These are phyloP conservation scores for Inga laurina DNA, from an alignment of 306 rosid species.

Conservation along the genomic window DNA sequence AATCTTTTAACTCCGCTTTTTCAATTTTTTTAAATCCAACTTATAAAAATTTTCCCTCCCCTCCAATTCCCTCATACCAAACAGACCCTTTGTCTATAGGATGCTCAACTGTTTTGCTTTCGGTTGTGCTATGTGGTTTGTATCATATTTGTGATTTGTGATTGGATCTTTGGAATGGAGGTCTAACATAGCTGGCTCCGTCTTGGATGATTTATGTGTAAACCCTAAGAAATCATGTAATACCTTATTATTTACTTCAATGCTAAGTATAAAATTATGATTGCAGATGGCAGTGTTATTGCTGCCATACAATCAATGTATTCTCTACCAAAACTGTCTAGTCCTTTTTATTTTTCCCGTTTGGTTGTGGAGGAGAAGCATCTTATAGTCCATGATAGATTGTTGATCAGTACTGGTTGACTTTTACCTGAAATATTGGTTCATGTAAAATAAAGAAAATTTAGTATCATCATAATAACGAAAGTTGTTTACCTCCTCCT, in stretches of 20 bases:
- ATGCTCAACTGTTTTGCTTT: not conserved
- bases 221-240: not conserved
- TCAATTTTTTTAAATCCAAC: too few species aligned
- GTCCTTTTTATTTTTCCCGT: not conserved
- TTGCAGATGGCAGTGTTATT: not conserved
- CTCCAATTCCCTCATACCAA: too few species aligned
- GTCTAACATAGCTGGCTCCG: not conserved
- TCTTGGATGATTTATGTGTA: not conserved
- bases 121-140: not conserved
- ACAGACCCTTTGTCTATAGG: not conserved
- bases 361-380: not conserved
- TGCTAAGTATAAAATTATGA: not conserved
- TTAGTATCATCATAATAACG: not conserved
- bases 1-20: too few species aligned
- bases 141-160: not conserved
- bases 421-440: not conserved
- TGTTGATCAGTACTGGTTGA: not conserved
- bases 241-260: not conserved
- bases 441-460: not conserved
- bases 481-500: not conserved
- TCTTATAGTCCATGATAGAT: not conserved
- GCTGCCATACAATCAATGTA: not conserved
- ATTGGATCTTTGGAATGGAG: not conserved
- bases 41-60: too few species aligned
- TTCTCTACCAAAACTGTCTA: not conserved